phyloP scores from a whole-genome alignment of 192 early-diverging fungal genomes.

The Fimicolochytrium jonesii region DNA sequence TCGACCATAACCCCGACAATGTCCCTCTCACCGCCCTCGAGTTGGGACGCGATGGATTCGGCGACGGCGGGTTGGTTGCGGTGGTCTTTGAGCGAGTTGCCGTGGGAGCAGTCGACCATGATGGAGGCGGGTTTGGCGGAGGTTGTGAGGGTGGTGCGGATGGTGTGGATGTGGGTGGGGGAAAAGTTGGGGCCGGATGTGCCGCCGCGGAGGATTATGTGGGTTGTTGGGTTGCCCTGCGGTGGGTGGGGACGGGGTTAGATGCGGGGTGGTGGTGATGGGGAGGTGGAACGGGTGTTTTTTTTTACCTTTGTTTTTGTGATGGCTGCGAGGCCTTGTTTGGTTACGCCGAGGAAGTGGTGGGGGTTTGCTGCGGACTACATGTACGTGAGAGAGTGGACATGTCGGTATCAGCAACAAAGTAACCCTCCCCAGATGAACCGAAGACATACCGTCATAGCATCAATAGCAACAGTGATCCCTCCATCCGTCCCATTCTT shows the following conservation, averaged over 20 bases:
- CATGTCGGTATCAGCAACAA: too few species aligned
- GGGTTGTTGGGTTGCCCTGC: constrained; percentile 78
- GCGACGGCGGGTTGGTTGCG: constrained; percentile 76
- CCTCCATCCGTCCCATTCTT: constrained; percentile 94
- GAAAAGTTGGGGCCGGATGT: constrained; percentile 84
- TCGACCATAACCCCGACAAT: constrained; percentile 93
- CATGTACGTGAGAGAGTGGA: too few species aligned
- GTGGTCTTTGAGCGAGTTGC: constrained; percentile 87
- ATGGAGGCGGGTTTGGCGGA: constrained; percentile 67
- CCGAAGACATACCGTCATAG: too few species aligned
- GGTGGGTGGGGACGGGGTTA: too few species aligned
- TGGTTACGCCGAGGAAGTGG: constrained; percentile 91
- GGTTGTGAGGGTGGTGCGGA: constrained; percentile 52
- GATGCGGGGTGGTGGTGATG: too few species aligned
- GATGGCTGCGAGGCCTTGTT: constrained; percentile 86
- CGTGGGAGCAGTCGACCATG: constrained; percentile 96
- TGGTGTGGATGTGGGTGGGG: constrained; percentile 33
- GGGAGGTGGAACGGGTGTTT: too few species aligned
- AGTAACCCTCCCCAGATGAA: too few species aligned
- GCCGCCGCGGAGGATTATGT: constrained; percentile 87
- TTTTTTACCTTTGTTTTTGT: constrained; percentile 67
- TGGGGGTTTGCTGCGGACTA: constrained; percentile 76
- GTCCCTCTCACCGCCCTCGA: constrained; percentile 45
- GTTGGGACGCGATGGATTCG: constrained; percentile 52
- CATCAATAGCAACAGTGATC: constrained; percentile 82